Conservation (phyloP, 1,284 basidiomycete genomes). For the Neolentinus lepideus region DNA sequence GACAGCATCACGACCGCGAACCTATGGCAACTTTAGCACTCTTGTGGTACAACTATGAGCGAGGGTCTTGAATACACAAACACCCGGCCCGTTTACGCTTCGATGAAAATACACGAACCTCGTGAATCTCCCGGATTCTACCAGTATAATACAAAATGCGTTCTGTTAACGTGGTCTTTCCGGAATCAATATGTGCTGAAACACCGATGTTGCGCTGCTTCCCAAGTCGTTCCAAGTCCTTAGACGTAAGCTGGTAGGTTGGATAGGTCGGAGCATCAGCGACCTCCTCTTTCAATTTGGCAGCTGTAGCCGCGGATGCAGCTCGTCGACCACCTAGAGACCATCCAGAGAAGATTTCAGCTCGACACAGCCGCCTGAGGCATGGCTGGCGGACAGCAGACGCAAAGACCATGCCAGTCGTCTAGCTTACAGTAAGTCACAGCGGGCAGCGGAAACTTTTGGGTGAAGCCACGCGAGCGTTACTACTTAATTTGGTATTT, state of each 20-base stretch:
- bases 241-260: constrained; percentile 42
- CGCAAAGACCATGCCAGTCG: not conserved
- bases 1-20: constrained; percentile 89
- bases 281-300: not conserved
- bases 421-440: not conserved
- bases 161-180: constrained; percentile 99
- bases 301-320: not conserved
- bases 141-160: constrained; percentile 97
- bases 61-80: constrained; percentile 3
- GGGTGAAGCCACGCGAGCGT: too few relatives aligned
- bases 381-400: not conserved
- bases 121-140: constrained; percentile 93
- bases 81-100: not conserved
- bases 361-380: not conserved
- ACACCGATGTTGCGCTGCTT: constrained; percentile 79
- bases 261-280: constrained; percentile 15
- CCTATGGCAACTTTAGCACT: constrained; percentile 31
- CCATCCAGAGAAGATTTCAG: not conserved
- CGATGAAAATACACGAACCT: constrained; percentile 50
- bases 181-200: constrained; percentile 94
- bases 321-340: not conserved
- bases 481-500: too few relatives aligned
- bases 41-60: not conserved
- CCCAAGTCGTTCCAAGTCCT: constrained; percentile 49
- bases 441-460: not conserved